phyloP scores from a whole-genome alignment of 129 eudicot genomes.

The Saposhnikovia divaricata region DNA sequence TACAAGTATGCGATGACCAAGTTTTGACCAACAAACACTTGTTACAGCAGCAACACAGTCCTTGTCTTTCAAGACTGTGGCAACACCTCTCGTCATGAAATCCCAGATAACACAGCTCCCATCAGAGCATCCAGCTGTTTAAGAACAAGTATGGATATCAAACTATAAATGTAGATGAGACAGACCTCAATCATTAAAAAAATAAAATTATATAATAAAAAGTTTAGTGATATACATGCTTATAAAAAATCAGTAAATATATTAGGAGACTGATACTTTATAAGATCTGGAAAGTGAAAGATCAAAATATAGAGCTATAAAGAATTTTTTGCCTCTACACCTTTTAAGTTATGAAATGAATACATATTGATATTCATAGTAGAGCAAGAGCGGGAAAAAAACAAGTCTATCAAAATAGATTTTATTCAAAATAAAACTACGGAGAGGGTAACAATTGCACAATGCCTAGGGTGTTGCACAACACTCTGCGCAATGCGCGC shows the following conservation, averaged over 20 bases:
- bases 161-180: neutral
- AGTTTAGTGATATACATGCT: neutral
- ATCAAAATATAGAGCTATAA: neutral
- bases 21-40: slow-evolving; percentile 86
- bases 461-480: neutral
- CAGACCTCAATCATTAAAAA: neutral
- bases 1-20: slow-evolving; percentile 69
- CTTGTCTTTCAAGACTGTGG: slow-evolving; percentile 66
- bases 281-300: neutral
- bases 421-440: too few relatives aligned
- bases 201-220: neutral
- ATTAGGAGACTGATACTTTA: neutral
- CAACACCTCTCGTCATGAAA: slow-evolving; percentile 81
- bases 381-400: neutral
- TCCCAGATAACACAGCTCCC: slow-evolving; percentile 96
- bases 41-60: slow-evolving; percentile 75
- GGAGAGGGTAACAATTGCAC: neutral
- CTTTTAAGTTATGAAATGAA: neutral
- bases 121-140: slow-evolving; percentile 85
- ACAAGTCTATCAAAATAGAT: neutral
- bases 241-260: neutral
- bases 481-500: neutral
- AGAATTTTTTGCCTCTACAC: neutral
- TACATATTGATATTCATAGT: neutral
- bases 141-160: neutral